Evolutionary conservation across 371 early-diverging fungal genomes (phyloP).

Genomic region (Rhizopus sp.): DNA sequence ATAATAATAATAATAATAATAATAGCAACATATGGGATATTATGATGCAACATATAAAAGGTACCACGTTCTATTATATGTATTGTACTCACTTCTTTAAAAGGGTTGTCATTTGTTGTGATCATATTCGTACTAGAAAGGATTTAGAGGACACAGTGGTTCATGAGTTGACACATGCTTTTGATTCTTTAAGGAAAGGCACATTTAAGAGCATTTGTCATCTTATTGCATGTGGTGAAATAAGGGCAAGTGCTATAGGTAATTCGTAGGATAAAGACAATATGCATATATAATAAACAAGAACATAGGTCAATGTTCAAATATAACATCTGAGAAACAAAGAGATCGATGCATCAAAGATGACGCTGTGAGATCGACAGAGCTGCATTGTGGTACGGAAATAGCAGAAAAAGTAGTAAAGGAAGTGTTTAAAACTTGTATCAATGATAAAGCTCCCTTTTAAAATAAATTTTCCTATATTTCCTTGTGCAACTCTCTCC

Average conservation of each 20-base stretch:
- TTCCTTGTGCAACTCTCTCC: slow-evolving; percentile 1
- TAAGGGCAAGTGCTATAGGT: slow-evolving; percentile 48
- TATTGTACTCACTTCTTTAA: neutral
- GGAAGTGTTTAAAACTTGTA: slow-evolving; percentile 34
- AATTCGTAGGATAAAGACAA: neutral
- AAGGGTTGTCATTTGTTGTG: slow-evolving; percentile 49
- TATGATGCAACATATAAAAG: slow-evolving; percentile 43
- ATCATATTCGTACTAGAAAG: slow-evolving; percentile 37
- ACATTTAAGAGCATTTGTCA: slow-evolving; percentile 42
- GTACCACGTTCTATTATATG: slow-evolving; percentile 11
- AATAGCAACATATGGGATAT: slow-evolving; percentile 41
- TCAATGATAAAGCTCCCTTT: slow-evolving; percentile 26
- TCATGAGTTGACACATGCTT: slow-evolving; percentile 52
- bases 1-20: slow-evolving; percentile 9
- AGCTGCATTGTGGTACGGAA: slow-evolving; percentile 21
- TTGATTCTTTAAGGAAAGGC: slow-evolving; percentile 43
- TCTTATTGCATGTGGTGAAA: slow-evolving; percentile 48
- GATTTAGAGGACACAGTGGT: slow-evolving; percentile 46
- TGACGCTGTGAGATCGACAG: slow-evolving; percentile 47
- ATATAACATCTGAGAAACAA: slow-evolving; percentile 22
- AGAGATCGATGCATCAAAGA: slow-evolving; percentile 35
- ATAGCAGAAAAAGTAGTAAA: neutral
- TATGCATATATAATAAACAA: neutral
- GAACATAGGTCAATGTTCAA: slow-evolving; percentile 39
- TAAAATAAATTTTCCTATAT: neutral